Evolutionary conservation across 2,329 filamentous ascomycete genomes (phyloP).

Genomic region (Ophiostoma himal-ulmi): DNA sequence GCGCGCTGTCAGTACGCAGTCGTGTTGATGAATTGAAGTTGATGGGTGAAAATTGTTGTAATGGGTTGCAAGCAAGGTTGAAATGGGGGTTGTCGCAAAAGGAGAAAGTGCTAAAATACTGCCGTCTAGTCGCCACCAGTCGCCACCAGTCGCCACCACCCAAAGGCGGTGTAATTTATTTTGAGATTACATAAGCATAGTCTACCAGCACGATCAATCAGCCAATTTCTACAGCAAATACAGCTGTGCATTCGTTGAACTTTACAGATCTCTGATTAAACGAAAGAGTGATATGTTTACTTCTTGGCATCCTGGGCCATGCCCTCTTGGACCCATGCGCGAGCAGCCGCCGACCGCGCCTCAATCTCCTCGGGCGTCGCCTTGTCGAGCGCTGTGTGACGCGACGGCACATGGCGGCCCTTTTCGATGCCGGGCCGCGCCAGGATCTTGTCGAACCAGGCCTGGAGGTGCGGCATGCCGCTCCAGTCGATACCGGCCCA

Average conservation of each 20-base stretch:
- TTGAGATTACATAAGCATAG: background rate
- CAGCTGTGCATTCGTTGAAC: too few species aligned
- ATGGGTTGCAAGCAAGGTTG: background rate
- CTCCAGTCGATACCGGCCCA: slow-evolving; percentile 64
- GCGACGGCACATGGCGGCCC: slow-evolving; percentile 61
- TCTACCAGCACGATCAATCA: too few species aligned
- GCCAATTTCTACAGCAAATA: too few species aligned
- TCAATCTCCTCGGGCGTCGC: slow-evolving; percentile 45
- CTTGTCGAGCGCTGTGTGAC: slow-evolving; percentile 50
- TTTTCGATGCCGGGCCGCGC: slow-evolving; percentile 67
- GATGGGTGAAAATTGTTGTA: background rate
- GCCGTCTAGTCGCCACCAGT: background rate
- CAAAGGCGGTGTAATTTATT: background rate
- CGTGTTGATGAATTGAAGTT: background rate
- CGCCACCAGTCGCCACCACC: background rate
- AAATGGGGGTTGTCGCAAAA: background rate
- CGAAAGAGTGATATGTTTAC: background rate
- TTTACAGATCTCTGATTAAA: background rate
- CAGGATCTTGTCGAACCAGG: slow-evolving; percentile 69
- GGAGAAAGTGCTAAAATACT: background rate
- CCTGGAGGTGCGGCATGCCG: slow-evolving; percentile 69
- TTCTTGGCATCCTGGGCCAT: slow-evolving; percentile 56
- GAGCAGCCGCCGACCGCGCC: slow-evolving; percentile 42
- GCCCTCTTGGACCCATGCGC: slow-evolving; percentile 57
- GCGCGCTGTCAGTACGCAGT: background rate